phyloP scores from a whole-genome alignment of 306 rosid genomes.

The Morella rubra region DNA sequence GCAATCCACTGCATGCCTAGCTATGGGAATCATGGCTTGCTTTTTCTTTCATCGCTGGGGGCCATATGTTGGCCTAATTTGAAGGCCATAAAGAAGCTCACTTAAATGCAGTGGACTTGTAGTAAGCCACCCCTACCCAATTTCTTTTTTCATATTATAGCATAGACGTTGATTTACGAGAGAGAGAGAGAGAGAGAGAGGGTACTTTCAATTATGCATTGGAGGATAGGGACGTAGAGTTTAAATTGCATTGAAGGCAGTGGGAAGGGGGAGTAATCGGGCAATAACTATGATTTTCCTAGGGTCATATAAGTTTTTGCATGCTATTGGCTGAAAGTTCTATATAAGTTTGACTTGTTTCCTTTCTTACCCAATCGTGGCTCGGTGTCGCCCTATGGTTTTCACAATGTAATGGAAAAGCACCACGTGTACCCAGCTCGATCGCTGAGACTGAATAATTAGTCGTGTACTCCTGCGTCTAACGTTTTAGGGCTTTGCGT shows the following conservation, averaged over 20 bases:
- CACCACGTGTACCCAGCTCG: neutral
- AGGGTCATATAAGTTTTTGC: conserved; percentile 10
- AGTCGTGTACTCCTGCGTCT: conserved; percentile 1
- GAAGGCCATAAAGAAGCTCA: conserved; percentile 37
- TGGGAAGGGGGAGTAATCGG: conserved; percentile 46
- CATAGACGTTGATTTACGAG: conserved; percentile 41
- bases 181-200: conserved; percentile 11
- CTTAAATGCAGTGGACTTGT: conserved; percentile 53
- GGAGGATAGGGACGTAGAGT: conserved; percentile 34
- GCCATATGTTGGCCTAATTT: conserved; percentile 47
- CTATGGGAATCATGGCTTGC: neutral
- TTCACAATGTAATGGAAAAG: conserved; percentile 5
- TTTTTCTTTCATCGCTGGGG: conserved; percentile 41
- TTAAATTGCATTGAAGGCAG: conserved; percentile 52
- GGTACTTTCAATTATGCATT: conserved; percentile 18
- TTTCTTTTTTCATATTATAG: conserved; percentile 46
- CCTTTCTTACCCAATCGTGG: conserved; percentile 3
- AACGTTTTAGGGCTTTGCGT: conserved; percentile 24
- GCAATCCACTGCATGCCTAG: no score
- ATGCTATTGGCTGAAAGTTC: neutral
- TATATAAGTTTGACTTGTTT: conserved; percentile 7
- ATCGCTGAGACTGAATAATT: neutral
- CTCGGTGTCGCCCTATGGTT: neutral
- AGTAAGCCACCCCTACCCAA: conserved; percentile 28
- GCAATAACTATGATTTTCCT: conserved; percentile 37